Conservation (phyloP, 2,329 filamentous ascomycete species). For the Juglanconis oblonga region DNA sequence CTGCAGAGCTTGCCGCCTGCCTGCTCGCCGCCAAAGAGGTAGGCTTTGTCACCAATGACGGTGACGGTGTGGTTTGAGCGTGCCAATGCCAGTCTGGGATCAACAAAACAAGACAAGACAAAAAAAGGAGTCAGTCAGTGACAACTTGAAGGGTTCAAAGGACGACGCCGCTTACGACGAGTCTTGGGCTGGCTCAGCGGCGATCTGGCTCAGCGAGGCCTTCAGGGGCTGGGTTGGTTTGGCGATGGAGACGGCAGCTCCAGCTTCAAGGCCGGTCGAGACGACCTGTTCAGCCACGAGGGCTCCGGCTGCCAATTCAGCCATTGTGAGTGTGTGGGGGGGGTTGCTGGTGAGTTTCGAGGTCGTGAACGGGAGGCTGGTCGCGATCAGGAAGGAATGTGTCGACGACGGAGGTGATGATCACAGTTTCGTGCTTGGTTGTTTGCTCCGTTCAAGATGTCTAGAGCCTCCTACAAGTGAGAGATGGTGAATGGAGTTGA, state of each 20-base stretch:
- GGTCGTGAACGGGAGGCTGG: neutral
- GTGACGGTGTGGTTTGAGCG: conserved; percentile 51
- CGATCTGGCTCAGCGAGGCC: conserved; percentile 47
- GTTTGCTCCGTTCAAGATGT: no score
- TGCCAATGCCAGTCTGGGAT: conserved; percentile 34
- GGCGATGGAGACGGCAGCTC: conserved; percentile 41
- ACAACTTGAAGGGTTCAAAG: no score
- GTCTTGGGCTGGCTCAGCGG: conserved; percentile 28
- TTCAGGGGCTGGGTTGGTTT: conserved; percentile 51
- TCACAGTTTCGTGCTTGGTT: no score
- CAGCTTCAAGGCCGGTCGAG: conserved; percentile 37
- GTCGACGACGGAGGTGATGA: no score
- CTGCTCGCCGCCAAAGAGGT: conserved; percentile 52
- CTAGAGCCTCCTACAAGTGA: no score
- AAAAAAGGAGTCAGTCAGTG: no score
- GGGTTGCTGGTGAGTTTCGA: neutral
- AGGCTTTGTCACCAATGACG: conserved; percentile 50
- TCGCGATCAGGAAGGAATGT: neutral
- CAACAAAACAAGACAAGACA: no score
- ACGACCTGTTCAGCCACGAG: conserved; percentile 38
- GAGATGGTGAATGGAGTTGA: no score
- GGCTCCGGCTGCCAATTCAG: conserved; percentile 35
- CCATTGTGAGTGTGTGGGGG: conserved; percentile 26
- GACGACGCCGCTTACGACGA: conserved; percentile 25
- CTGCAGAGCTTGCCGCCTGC: conserved; percentile 38